These are phyloP conservation scores for Hyaloperonospora arabidopsidis DNA, from an alignment of 352 stramenopile species.

Conservation along the genomic window DNA sequence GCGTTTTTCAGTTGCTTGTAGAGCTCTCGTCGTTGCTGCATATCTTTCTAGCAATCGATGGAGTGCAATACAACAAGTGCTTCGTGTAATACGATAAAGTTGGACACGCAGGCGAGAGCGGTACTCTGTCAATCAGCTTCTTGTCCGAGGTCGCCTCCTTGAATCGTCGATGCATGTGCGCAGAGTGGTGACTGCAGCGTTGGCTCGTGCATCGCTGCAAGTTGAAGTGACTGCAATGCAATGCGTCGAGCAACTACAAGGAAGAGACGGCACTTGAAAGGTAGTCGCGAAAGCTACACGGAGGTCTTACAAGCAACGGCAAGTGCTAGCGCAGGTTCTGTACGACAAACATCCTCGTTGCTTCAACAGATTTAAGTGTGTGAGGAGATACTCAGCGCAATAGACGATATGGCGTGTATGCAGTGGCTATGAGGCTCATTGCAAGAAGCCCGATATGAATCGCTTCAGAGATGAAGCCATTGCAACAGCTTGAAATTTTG, in stretches of 20 bases:
- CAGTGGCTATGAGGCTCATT: too few relatives aligned
- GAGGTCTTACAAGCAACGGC: constrained; percentile 23
- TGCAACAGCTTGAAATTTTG: too few relatives aligned
- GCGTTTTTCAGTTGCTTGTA: constrained; percentile 43
- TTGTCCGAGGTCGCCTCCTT: constrained; percentile 38
- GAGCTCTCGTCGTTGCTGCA: constrained; percentile 40
- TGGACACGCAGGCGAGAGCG: constrained; percentile 21
- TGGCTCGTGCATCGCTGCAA: constrained; percentile 58
- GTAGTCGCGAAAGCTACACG: constrained; percentile 10
- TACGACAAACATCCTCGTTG: constrained; percentile 29
- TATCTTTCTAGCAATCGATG: constrained; percentile 34
- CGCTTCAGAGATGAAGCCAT: too few relatives aligned
- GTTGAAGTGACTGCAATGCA: constrained; percentile 48
- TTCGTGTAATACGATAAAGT: constrained; percentile 47
- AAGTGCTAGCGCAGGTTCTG: constrained; percentile 31
- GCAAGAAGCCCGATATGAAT: too few relatives aligned
- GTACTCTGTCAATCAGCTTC: constrained; percentile 24
- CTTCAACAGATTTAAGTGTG: constrained; percentile 7
- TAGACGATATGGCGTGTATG: too few relatives aligned
- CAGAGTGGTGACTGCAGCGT: constrained; percentile 46
- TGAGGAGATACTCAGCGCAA: neutral
- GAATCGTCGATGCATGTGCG: constrained; percentile 40
- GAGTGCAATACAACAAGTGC: constrained; percentile 35
- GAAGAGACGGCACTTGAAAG: constrained; percentile 10
- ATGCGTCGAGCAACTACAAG: constrained; percentile 13